phyloP scores from a whole-genome alignment of 257 asterid genomes.

The Scutellaria barbata region DNA sequence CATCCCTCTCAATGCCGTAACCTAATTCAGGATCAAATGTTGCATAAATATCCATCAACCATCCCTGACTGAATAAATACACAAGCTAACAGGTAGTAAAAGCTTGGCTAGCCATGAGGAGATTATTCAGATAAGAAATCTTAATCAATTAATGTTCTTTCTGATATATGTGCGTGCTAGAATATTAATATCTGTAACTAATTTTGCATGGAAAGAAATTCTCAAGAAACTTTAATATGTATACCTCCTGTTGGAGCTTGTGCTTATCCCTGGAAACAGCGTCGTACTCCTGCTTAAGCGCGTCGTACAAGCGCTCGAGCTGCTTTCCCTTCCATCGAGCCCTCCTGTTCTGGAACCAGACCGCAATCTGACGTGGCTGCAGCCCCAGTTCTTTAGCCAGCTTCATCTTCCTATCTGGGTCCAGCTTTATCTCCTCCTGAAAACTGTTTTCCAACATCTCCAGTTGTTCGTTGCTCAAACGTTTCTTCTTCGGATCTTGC shows the following conservation, averaged over 20 bases:
- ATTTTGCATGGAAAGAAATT: constrained; percentile 1
- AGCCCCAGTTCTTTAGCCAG: constrained; percentile 77
- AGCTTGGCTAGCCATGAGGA: constrained; percentile 17
- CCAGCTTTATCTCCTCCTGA: constrained; percentile 81
- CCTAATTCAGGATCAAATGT: too few species aligned
- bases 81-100: constrained; percentile 23
- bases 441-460: constrained; percentile 70
- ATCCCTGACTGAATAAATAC: not conserved
- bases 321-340: constrained; percentile 90
- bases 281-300: constrained; percentile 69
- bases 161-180: not conserved
- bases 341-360: constrained; percentile 88
- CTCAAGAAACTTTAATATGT: not conserved
- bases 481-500: constrained; percentile 62
- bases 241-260: constrained; percentile 76
- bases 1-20: constrained; percentile 59
- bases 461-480: constrained; percentile 72
- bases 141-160: constrained; percentile 22
- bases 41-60: not conserved
- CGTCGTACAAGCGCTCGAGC: constrained; percentile 68
- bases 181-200: not conserved
- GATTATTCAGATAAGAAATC: not conserved
- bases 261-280: constrained; percentile 69
- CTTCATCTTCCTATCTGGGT: constrained; percentile 78
- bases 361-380: constrained; percentile 82